Conservation (phyloP, 805 yeast genomes). For the Yarrowia phangngaensis region DNA sequence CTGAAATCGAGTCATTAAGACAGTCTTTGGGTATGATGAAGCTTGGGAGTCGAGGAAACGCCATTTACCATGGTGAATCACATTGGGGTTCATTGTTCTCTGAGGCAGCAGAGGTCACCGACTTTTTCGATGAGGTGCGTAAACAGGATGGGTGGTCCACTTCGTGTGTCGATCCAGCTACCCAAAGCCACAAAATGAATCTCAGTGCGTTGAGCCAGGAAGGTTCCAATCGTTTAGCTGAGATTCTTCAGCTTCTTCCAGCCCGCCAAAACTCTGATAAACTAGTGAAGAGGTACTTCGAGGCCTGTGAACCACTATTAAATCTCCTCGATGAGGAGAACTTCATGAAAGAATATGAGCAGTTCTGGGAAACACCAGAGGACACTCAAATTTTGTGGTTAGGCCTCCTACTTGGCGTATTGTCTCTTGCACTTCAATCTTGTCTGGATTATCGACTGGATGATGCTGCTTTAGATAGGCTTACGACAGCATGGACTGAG, state of each 20-base stretch:
- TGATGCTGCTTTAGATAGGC: slow-evolving; percentile 29
- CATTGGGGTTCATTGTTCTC: slow-evolving; percentile 39
- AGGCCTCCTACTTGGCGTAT: slow-evolving; percentile 35
- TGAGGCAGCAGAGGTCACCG: slow-evolving; percentile 34
- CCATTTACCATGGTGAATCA: slow-evolving; percentile 39
- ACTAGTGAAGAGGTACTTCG: slow-evolving; percentile 35
- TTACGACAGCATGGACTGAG: slow-evolving; percentile 30
- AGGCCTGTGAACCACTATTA: slow-evolving; percentile 34
- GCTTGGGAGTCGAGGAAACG: slow-evolving; percentile 37
- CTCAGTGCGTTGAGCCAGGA: slow-evolving; percentile 13
- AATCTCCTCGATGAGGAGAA: slow-evolving; percentile 36
- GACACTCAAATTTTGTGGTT: slow-evolving; percentile 37
- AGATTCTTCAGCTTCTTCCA: slow-evolving; percentile 35
- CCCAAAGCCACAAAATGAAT: slow-evolving; percentile 16
- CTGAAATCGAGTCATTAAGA: slow-evolving; percentile 30
- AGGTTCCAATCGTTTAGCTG: slow-evolving; percentile 27
- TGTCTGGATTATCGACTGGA: slow-evolving; percentile 33
- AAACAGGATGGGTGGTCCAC: slow-evolving; percentile 19
- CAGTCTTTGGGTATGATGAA: slow-evolving; percentile 40
- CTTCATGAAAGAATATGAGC: slow-evolving; percentile 34
- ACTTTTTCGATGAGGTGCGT: slow-evolving; percentile 28
- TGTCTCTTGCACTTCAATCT: slow-evolving; percentile 35
- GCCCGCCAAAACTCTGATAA: slow-evolving; percentile 31
- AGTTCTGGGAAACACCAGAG: slow-evolving; percentile 37
- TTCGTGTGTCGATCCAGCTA: slow-evolving; percentile 22